Base-by-base conservation (phyloP, 306 rosid species). In the Malus fusca region DNA sequence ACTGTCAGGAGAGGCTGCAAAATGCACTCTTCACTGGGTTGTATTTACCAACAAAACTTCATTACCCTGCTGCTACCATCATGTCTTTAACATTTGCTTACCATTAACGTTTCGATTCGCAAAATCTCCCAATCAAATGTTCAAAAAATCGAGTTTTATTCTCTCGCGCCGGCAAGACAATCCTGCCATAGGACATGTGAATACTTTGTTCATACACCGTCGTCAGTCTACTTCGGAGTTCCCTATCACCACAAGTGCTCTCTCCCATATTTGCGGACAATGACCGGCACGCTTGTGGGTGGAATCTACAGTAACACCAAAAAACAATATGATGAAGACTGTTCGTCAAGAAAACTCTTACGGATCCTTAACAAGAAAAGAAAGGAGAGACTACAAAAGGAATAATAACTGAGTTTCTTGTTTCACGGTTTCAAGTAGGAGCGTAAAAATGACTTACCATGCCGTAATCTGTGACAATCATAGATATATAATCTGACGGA, bases 381-480 rank as follows among this genome's bases (percentile, higher is more conserved):
- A 48, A 48, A 4, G 55, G 55, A 1, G 55, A 48, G 55, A 5
- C 15, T 48, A 13, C 15, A 73, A 59, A 59, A 22, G 4, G 10
- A 26, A 69, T 4, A 25, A 18, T 3, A 22, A 9, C 62, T 1
- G 55, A 51, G 55, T 51, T 51, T 51, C 55, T 51, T 51, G 61
- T 58, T n/a, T 58, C 14, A n/a, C 26, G 15, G 28, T 58, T 58
- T 22, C 68, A 56, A 53, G 21, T 51, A 51, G 55, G 21, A 56
- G 28, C 14, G 26, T 5, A 72, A 23, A 31, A 23, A 72, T 55
- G 26, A 33, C 88, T 85, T 85, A 93, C 98, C 97, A 89, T 89
- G 91, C 98, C 98, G 81, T 91, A 85, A 81, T 93, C 98, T 22
- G 98, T 88, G 74, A 93, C 80, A 70, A 93, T 93, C 81, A 87